A percentile compares a stretch with the other conserved stretches of the same genome.
phyloP scores from a whole-genome alignment of 2,329 filamentous ascomycete genomes.

The Verruconis gallopava region DNA sequence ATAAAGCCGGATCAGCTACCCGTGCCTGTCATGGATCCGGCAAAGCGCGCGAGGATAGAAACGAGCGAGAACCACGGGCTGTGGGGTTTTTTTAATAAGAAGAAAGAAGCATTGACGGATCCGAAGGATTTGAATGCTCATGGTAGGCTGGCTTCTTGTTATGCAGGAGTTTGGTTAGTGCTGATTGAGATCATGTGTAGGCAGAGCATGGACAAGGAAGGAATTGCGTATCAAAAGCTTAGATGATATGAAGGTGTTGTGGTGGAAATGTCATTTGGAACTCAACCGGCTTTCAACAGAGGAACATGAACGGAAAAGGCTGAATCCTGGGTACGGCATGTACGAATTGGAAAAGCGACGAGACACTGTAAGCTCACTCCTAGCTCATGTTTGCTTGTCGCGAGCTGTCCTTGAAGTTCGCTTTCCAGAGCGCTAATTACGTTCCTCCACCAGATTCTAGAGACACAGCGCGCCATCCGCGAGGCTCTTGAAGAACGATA shows the following conservation, averaged over 20 bases:
- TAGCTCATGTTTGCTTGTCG: slow-evolving; percentile 10
- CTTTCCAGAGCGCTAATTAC: slow-evolving; percentile 3
- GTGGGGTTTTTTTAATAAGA: slow-evolving; percentile 77
- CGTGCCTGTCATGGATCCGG: slow-evolving; percentile 49
- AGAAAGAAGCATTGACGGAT: slow-evolving; percentile 54
- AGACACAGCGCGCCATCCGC: slow-evolving; percentile 72
- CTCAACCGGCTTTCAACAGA: slow-evolving; percentile 79
- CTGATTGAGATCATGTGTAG: slow-evolving; percentile 22
- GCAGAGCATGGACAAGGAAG: slow-evolving; percentile 69
- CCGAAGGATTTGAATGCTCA: slow-evolving; percentile 59
- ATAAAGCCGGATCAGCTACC: slow-evolving; percentile 56
- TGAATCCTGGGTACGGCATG: slow-evolving; percentile 61
- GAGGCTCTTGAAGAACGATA: slow-evolving; percentile 76
- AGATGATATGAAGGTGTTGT: slow-evolving; percentile 83
- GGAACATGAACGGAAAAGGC: slow-evolving; percentile 50
- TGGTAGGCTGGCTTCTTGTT: slow-evolving; percentile 33
- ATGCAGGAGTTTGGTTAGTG: neutral
- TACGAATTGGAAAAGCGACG: slow-evolving; percentile 53
- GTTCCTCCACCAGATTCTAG: slow-evolving; percentile 47
- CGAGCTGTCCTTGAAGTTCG: slow-evolving; percentile 2
- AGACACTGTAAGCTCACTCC: slow-evolving; percentile 43
- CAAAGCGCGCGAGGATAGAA: slow-evolving; percentile 42
- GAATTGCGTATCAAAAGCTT: slow-evolving; percentile 84
- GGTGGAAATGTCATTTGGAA: slow-evolving; percentile 91
- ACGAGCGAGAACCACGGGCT: slow-evolving; percentile 70